Base-by-base conservation (phyloP, 352 stramenopile genomes). In the Discostella stelligera region DNA sequence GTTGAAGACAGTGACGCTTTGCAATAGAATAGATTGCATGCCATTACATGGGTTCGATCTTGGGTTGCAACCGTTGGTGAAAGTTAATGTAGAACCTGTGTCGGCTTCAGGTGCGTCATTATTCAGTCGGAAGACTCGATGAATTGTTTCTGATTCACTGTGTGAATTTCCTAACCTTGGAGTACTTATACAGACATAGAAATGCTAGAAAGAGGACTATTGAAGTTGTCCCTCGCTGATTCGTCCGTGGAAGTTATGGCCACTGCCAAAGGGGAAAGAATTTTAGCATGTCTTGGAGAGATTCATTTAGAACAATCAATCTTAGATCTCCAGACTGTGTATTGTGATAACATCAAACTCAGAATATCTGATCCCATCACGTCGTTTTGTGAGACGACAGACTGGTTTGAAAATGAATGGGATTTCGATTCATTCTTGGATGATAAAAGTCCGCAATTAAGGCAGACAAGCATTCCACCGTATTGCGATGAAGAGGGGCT, bases 301-400 rank as follows among this genome's bases (percentile, higher is more conserved):
- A 82, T 94, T 64, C 89, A 94, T 85, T 74, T 94, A 11, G 89
- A 94, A 79, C 85, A 90, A 73, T 91, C 77, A 5, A 86, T 94
- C 61, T 56, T 90, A 11, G 89, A 94, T 73, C 74, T 94, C 10
- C 56, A 88, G 67, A 86, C 66, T 27, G 62, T 89, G 0, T 93
- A 91, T 66, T 90, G 83, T 65, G 74, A 80, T 13, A 66, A 85
- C 18, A 88, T 93, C 32, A 74, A 89, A 77, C 48, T 93, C 2
- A 79, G 84, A 71, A 86, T 87, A 73, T 93, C 87, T 16, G 85
- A 93, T 66, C 87, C 87, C 4, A 91, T 91, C 66, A 87, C 89
- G 6, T 85, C 89, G 49, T 93, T 93, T 80, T 82, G 85, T 18
- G 87, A 93, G 76, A 90, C 85, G 14, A 93, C 87, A 14, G 66